phyloP scores from a whole-genome alignment of 441 rosid species.

The Metrosideros polymorpha region DNA sequence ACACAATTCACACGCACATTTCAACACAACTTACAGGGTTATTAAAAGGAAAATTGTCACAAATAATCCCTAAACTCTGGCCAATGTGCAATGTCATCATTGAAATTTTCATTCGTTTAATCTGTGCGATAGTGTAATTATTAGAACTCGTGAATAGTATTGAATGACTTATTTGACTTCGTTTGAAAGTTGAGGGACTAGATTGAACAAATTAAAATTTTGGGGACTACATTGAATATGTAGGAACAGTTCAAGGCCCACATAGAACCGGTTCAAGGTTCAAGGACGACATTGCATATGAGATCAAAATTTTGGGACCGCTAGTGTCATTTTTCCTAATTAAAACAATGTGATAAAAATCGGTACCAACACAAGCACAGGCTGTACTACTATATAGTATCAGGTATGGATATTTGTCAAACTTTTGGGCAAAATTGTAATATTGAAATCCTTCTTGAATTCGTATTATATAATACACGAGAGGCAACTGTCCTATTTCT shows the following conservation, averaged over 20 bases:
- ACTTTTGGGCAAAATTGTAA: not conserved
- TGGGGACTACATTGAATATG: not conserved
- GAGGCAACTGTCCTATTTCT: not conserved
- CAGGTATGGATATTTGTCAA: not conserved
- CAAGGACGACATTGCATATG: not conserved
- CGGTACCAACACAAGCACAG: not conserved
- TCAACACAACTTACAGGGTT: not conserved
- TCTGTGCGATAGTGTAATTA: not conserved
- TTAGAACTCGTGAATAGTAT: not conserved
- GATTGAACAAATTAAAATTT: too few species aligned
- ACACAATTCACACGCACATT: too few species aligned
- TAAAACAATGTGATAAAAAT: not conserved
- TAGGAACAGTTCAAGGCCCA: not conserved
- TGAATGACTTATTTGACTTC: not conserved
- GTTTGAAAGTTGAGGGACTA: not conserved
- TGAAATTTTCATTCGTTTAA: not conserved
- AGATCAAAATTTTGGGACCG: not conserved
- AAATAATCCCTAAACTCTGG: not conserved
- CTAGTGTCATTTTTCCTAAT: not conserved
- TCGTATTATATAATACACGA: not conserved
- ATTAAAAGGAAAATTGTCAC: not conserved
- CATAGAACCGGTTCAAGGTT: not conserved
- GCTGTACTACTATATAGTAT: not conserved
- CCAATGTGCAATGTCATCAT: not conserved
- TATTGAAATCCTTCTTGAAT: not conserved